Conservation (phyloP, 805 yeast species). For the Wickerhamomyces chaumierensis region DNA sequence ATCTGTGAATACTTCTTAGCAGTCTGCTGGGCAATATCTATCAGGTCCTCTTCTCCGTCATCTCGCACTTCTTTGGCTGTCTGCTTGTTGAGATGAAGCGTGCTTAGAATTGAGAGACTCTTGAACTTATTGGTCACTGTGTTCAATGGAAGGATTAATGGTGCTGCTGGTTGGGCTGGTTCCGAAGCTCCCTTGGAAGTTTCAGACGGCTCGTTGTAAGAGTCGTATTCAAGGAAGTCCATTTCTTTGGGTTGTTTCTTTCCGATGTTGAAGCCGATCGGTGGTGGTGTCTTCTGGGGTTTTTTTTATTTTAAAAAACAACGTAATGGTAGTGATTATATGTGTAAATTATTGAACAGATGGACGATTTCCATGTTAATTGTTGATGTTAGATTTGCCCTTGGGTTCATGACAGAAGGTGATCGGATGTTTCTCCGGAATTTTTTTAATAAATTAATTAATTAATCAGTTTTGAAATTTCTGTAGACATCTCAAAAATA, state of each 20-base stretch:
- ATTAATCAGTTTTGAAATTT: too few species aligned
- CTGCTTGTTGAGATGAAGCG: constrained; percentile 6
- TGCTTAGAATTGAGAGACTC: constrained; percentile 21
- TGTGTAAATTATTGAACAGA: too few species aligned
- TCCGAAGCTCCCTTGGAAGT: neutral
- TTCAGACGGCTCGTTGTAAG: constrained; percentile 5
- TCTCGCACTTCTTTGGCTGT: neutral
- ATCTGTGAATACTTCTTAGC: constrained; percentile 39
- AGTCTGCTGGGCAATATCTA: constrained; percentile 5
- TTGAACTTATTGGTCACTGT: constrained; percentile 25
- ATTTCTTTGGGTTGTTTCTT: constrained; percentile 5
- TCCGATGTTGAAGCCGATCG: too few species aligned
- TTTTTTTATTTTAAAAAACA: too few species aligned
- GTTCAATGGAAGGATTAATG: constrained; percentile 26
- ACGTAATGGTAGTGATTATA: too few species aligned
- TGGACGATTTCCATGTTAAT: too few species aligned
- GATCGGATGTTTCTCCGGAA: too few species aligned
- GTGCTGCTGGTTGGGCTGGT: constrained; percentile 28
- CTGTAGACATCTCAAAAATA: too few species aligned
- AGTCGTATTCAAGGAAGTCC: constrained; percentile 19
- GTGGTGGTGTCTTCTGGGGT: too few species aligned
- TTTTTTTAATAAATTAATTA: too few species aligned
- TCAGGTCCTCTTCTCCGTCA: constrained; percentile 5
- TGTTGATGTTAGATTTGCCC: too few species aligned
- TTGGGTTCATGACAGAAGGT: too few species aligned